Evolutionary conservation across 1,139 yeast genomes (phyloP).

Genomic region (Yamadazyma triangularis): DNA sequence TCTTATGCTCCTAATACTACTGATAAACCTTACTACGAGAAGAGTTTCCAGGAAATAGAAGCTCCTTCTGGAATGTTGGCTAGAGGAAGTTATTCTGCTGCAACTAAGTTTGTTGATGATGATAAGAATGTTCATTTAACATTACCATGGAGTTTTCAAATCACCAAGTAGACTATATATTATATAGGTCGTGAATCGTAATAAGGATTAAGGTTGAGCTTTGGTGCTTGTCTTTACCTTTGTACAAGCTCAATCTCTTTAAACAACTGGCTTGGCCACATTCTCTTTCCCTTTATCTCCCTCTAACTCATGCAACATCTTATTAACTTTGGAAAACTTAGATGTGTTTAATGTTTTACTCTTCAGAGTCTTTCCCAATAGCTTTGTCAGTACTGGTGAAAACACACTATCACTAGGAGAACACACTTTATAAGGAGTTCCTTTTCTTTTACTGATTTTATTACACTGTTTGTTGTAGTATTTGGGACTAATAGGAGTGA

Average conservation of each 20-base stretch:
- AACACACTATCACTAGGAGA: constrained; percentile 3
- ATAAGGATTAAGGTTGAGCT: too few species aligned
- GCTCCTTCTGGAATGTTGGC: constrained; percentile 91
- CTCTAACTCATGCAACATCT: too few species aligned
- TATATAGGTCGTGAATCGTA: too few species aligned
- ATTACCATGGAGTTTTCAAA: constrained; percentile 84
- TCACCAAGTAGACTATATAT: constrained; percentile 44
- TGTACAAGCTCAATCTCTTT: too few species aligned
- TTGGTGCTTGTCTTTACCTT: too few species aligned
- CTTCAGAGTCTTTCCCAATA: neutral
- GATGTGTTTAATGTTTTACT: constrained; percentile 1
- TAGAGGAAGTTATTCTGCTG: constrained; percentile 79
- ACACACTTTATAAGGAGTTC: too few species aligned
- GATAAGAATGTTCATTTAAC: constrained; percentile 72
- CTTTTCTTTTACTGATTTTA: too few species aligned
- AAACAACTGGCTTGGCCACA: too few species aligned
- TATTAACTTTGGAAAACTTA: too few species aligned
- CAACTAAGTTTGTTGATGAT: constrained; percentile 82
- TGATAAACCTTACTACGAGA: constrained; percentile 78
- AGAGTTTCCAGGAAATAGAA: constrained; percentile 75
- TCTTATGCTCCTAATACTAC: constrained; percentile 87
- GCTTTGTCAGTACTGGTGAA: constrained; percentile 2
- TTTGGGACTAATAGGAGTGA: too few species aligned
- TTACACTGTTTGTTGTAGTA: too few species aligned
- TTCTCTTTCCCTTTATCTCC: too few species aligned